Evolutionary conservation across 257 asterid species (phyloP), one percentile per base, ranked within the genome.

Genomic region (Nemophila menziesii): DNA sequence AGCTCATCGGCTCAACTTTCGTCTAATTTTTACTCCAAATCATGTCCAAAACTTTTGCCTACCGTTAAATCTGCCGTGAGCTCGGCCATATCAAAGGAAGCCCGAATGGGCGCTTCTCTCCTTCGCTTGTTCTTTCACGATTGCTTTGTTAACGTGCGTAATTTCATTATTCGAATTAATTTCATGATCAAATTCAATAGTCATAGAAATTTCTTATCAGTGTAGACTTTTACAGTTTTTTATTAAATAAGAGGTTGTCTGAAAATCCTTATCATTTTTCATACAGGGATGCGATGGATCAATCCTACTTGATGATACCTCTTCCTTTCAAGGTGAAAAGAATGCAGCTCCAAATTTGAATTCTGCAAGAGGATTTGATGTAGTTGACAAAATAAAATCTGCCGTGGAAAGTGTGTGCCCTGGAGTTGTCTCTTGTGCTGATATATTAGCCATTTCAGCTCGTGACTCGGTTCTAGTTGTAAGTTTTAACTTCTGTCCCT

Each of bases 21-120:
- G 14, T 36, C 77, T 20, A 44, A 46, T 13, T 84, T 51, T 44
- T 80, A 89, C 78, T 66, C 73, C 0, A 61, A 43, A 16, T 73
- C 92, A 4, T 89, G 93, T 48, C 95, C 95, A 0, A 46, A 62
- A 8, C 80, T 89, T 4, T 63, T 63, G n/a, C 3, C 24, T 15
- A 55, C 78, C 0, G 80, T 89, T 24, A 64, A 55, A 16, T 64
- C 74, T 1, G 81, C 54, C 1, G 90, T 80, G 13, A 61, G 39
- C 0, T 53, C 78, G 1, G 97, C 97, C 0, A 68, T 89, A 47
- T 52, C 41, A 6, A 78, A 55, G 0, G 93, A 89, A 64, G 60
- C 79, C 23, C 84, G 97, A 8, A 80, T 89, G 83, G 97, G 95
- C 13, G 97, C 95, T 43, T 89, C 95, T 47, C 78, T 89, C 43